A percentile compares a stretch with the other conserved stretches of the same genome.
These are phyloP conservation scores for Microglena sp. DNA, from an alignment of 139 green algal genomes.

Conservation along the genomic window DNA sequence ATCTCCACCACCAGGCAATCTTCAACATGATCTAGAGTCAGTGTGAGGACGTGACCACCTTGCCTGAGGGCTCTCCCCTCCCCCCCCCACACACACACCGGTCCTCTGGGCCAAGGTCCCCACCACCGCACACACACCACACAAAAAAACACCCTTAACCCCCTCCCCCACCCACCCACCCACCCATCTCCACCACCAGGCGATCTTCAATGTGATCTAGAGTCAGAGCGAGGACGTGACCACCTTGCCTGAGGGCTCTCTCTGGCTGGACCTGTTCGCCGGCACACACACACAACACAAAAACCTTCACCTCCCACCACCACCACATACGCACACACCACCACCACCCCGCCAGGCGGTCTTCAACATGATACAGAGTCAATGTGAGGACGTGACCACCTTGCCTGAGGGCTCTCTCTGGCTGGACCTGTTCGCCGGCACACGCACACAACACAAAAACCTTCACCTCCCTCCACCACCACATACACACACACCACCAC, in stretches of 20 bases:
- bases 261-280: constrained; percentile 77
- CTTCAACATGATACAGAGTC: constrained; percentile 79
- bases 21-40: constrained; percentile 82
- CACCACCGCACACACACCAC: constrained; percentile 56
- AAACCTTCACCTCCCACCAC: too few species aligned
- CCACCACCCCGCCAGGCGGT: constrained; percentile 34
- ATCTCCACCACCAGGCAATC: constrained; percentile 32
- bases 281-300: constrained; percentile 59
- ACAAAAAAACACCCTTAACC: too few species aligned
- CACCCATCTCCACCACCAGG: constrained; percentile 13
- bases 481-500: neutral
- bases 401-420: constrained; percentile 43
- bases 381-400: too few species aligned
- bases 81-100: too few species aligned
- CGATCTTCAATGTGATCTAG: constrained; percentile 76
- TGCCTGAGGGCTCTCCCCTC: constrained; percentile 27
- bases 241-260: constrained; percentile 25
- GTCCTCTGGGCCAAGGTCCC: constrained; percentile 82
- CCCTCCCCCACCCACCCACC: neutral
- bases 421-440: constrained; percentile 77
- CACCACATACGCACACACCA: neutral
- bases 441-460: too few species aligned
- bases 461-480: neutral
- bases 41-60: too few species aligned
- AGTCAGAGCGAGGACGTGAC: too few species aligned